Conservation (phyloP, 164 flowering plant genomes). For the Vitis rupestris region DNA sequence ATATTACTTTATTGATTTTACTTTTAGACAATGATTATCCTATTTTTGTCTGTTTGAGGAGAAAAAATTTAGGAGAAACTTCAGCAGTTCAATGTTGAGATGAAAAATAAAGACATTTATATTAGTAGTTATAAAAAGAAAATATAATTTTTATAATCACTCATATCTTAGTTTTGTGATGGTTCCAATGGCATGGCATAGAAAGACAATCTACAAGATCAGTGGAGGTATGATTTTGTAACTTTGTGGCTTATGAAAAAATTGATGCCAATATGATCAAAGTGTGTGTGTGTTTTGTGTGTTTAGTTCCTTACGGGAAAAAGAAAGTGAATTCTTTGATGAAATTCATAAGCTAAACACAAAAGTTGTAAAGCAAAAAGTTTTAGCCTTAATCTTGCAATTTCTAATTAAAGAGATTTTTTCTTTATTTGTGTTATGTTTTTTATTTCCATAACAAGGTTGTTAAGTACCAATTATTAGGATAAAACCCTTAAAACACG, state of each 20-base stretch:
- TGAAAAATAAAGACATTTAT: slow-evolving; percentile 41
- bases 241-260: no score
- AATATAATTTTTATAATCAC: slow-evolving; percentile 39
- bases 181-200: slow-evolving; percentile 43
- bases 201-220: slow-evolving; percentile 78
- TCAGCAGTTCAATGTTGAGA: slow-evolving; percentile 53
- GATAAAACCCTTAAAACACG: no score
- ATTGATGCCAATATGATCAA: not conserved
- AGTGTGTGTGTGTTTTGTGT: not conserved
- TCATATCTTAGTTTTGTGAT: slow-evolving; percentile 47
- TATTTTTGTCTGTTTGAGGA: slow-evolving; percentile 47
- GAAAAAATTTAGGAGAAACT: slow-evolving; percentile 74
- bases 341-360: slow-evolving; percentile 78
- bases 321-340: slow-evolving; percentile 70
- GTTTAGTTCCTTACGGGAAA: slow-evolving; percentile 71
- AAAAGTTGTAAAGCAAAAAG: slow-evolving; percentile 77
- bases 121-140: slow-evolving; percentile 45
- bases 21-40: not conserved
- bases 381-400: slow-evolving; percentile 82
- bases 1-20: not conserved
- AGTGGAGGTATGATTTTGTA: slow-evolving; percentile 60
- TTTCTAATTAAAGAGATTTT: slow-evolving; percentile 83
- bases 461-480: not conserved
- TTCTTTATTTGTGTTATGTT: slow-evolving; percentile 2
- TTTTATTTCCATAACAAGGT: not conserved